Evolutionary conservation across 768 basidiomycete species (phyloP).

Genomic region (Pulveroboletus ravenelii): DNA sequence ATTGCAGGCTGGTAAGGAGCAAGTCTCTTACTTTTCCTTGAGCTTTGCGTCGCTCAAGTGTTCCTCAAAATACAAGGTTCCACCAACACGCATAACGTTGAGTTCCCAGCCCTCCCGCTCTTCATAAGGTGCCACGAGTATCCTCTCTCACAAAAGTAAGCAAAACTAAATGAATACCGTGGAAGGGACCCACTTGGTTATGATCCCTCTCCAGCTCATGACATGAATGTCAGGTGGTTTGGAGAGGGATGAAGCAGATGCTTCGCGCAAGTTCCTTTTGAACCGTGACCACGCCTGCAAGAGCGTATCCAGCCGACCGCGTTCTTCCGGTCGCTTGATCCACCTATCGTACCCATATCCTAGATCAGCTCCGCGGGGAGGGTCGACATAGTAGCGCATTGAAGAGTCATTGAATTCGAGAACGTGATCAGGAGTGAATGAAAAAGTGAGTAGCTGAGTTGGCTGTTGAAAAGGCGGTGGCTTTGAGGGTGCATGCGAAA

Average conservation of each 20-base stretch:
- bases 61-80: slow-evolving; percentile 72
- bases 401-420: slow-evolving; percentile 67
- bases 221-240: slow-evolving; percentile 45
- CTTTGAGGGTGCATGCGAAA: slow-evolving; percentile 17
- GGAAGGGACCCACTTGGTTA: slow-evolving; percentile 62
- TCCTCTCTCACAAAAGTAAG: slow-evolving; percentile 47
- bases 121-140: slow-evolving; percentile 81
- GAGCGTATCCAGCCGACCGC: slow-evolving; percentile 63
- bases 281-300: slow-evolving; percentile 52
- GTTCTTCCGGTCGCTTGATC: slow-evolving; percentile 59
- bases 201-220: slow-evolving; percentile 74
- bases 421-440: slow-evolving; percentile 52
- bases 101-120: slow-evolving; percentile 74
- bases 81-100: slow-evolving; percentile 74
- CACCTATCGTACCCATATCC: slow-evolving; percentile 70
- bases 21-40: slow-evolving; percentile 53
- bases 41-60: slow-evolving; percentile 57
- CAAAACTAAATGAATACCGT: not conserved
- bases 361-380: slow-evolving; percentile 63
- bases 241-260: slow-evolving; percentile 25
- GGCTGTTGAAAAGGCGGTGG: slow-evolving; percentile 63
- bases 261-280: slow-evolving; percentile 32
- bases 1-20: not conserved
- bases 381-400: slow-evolving; percentile 64
- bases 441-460: slow-evolving; percentile 63